Conservation (phyloP, 2,329 filamentous ascomycete genomes). For the Grosmannia clavigera region DNA sequence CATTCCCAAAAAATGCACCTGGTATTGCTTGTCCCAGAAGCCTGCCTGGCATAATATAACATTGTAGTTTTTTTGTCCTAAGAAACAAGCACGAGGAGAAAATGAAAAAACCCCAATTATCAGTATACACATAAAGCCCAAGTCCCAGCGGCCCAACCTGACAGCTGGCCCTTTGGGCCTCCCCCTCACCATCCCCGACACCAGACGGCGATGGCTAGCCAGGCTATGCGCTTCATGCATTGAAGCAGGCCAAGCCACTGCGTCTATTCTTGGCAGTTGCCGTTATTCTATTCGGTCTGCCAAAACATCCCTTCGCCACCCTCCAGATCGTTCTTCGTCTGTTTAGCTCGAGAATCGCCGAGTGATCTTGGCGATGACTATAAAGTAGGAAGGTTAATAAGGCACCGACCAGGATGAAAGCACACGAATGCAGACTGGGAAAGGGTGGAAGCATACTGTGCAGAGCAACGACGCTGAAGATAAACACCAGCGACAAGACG, state of each 20-base stretch:
- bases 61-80: not conserved
- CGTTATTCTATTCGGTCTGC: not conserved
- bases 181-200: not conserved
- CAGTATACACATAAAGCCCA: not conserved
- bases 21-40: not conserved
- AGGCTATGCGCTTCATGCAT: not conserved
- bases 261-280: not conserved
- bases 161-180: not conserved
- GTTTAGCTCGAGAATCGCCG: conserved; percentile 17
- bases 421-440: not conserved
- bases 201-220: not conserved
- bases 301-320: not conserved
- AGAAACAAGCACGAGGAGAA: not conserved
- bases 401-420: not conserved
- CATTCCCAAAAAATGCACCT: not conserved
- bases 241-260: not conserved
- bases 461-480: conserved; percentile 94
- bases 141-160: not conserved
- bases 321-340: no score
- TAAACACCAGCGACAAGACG: conserved; percentile 92
- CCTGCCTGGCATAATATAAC: not conserved
- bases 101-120: conserved; percentile 2
- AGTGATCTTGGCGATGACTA: conserved; percentile 16
- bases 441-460: conserved; percentile 57
- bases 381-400: not conserved